These are phyloP conservation scores for Plenodomus tracheiphilus DNA, from an alignment of 2,329 filamentous ascomycete genomes.

Conservation along the genomic window DNA sequence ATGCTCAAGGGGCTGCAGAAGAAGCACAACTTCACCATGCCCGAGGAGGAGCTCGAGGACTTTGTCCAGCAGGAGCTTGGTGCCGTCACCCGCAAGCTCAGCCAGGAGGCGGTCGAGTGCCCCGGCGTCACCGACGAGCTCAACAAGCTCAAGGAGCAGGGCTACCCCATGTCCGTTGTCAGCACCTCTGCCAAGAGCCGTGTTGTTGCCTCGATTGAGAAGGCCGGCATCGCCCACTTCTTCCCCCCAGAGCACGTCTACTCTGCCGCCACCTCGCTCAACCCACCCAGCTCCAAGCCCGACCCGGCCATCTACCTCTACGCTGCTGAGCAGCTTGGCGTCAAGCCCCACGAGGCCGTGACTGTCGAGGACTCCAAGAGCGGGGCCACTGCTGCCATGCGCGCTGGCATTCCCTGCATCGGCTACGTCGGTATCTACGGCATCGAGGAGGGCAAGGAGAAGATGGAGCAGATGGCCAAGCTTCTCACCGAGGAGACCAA, in stretches of 20 bases:
- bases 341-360: slow-evolving; percentile 71
- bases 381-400: slow-evolving; percentile 74
- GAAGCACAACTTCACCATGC: slow-evolving; percentile 74
- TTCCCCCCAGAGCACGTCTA: slow-evolving; percentile 77
- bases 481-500: slow-evolving; percentile 54
- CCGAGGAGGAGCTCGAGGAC: slow-evolving; percentile 67
- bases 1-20: slow-evolving; percentile 79
- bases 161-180: slow-evolving; percentile 78
- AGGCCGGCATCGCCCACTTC: slow-evolving; percentile 78
- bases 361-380: slow-evolving; percentile 90
- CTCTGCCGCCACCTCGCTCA: slow-evolving; percentile 78
- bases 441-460: slow-evolving; percentile 48
- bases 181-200: slow-evolving; percentile 78
- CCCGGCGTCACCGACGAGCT: slow-evolving; percentile 69
- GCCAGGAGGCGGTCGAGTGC: slow-evolving; percentile 69
- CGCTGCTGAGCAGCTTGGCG: slow-evolving; percentile 73
- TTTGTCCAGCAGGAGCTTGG: slow-evolving; percentile 81
- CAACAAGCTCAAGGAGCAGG: slow-evolving; percentile 63
- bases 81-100: slow-evolving; percentile 79
- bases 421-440: slow-evolving; percentile 75
- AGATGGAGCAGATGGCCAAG: slow-evolving; percentile 54
- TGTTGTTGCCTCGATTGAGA: slow-evolving; percentile 76
- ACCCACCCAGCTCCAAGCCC: slow-evolving; percentile 83
- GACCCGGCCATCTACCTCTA: slow-evolving; percentile 86
- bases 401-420: slow-evolving; percentile 78